phyloP scores from a whole-genome alignment of 306 rosid species.

The Sindora glabra region DNA sequence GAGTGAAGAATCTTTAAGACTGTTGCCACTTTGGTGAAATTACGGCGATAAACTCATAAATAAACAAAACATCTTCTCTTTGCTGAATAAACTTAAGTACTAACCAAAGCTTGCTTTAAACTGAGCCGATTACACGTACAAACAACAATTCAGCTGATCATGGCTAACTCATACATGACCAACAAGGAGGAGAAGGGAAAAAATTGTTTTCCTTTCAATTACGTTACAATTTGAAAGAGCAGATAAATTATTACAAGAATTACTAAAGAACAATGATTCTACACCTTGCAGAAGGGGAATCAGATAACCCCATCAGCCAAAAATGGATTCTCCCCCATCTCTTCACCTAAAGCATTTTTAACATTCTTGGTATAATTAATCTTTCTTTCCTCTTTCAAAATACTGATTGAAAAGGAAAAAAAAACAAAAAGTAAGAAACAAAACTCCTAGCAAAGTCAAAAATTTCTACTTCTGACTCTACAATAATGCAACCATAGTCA shows the following conservation, averaged over 20 bases:
- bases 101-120: too few relatives aligned
- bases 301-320: slow-evolving; percentile 46
- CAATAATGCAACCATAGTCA: slow-evolving; percentile 36
- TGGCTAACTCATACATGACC: too few relatives aligned
- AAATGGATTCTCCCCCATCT: slow-evolving; percentile 49
- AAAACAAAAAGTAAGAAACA: too few relatives aligned
- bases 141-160: too few relatives aligned
- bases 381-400: slow-evolving; percentile 38
- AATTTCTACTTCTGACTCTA: slow-evolving; percentile 71
- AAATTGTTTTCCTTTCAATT: slow-evolving; percentile 28
- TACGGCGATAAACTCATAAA: too few relatives aligned
- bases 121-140: too few relatives aligned
- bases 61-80: too few relatives aligned
- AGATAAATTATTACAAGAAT: slow-evolving; percentile 61
- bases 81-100: too few relatives aligned
- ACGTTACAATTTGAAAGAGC: slow-evolving; percentile 33
- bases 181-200: neutral
- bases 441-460: slow-evolving; percentile 54
- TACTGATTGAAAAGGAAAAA: slow-evolving; percentile 28
- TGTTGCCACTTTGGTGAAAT: too few relatives aligned
- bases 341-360: slow-evolving; percentile 43
- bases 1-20: too few relatives aligned
- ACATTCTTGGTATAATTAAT: slow-evolving; percentile 59
- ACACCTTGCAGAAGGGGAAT: slow-evolving; percentile 43
- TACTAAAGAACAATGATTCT: slow-evolving; percentile 43